Percentiles rank a stretch among this genome's conserved stretches.
Conservation (phyloP, 2,329 filamentous ascomycete genomes). For the Aspergillus melleus region DNA sequence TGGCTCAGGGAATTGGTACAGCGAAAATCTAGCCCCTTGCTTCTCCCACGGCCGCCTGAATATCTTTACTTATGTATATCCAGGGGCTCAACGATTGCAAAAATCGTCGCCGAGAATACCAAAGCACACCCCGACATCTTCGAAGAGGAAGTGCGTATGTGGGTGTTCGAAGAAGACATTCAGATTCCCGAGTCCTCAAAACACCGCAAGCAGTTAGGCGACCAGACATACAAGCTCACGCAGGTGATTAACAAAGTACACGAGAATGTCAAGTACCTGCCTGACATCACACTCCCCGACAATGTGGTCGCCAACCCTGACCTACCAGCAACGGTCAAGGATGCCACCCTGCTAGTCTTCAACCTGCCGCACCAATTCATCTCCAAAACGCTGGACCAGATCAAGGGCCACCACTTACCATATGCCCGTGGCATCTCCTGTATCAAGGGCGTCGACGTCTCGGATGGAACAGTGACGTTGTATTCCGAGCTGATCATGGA, state of each 20-base stretch:
- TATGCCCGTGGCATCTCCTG: slow-evolving; percentile 88
- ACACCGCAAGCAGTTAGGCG: slow-evolving; percentile 64
- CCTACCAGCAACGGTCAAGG: slow-evolving; percentile 66
- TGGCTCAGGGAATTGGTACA: slow-evolving; percentile 90
- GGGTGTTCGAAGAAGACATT: slow-evolving; percentile 65
- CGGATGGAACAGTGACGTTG: slow-evolving; percentile 75
- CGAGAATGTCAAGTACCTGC: slow-evolving; percentile 95
- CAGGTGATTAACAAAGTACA: slow-evolving; percentile 82
- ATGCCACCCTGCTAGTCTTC: slow-evolving; percentile 85
- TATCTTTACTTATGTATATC: not conserved
- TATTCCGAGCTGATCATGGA: slow-evolving; percentile 90
- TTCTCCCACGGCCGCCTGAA: not conserved
- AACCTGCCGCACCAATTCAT: slow-evolving; percentile 78
- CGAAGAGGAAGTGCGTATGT: slow-evolving; percentile 58
- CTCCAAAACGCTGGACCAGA: slow-evolving; percentile 57
- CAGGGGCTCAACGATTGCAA: slow-evolving; percentile 93
- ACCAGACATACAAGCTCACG: slow-evolving; percentile 78
- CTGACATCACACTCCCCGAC: slow-evolving; percentile 72
- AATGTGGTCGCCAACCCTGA: slow-evolving; percentile 53
- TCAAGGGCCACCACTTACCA: slow-evolving; percentile 79
- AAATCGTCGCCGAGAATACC: slow-evolving; percentile 90
- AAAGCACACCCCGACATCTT: slow-evolving; percentile 73
- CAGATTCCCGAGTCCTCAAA: slow-evolving; percentile 74
- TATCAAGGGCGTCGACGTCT: slow-evolving; percentile 92
- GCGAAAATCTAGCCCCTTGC: not conserved